Evolutionary conservation across 768 basidiomycete genomes (phyloP).

Genomic region (Scleroderma citrinum): DNA sequence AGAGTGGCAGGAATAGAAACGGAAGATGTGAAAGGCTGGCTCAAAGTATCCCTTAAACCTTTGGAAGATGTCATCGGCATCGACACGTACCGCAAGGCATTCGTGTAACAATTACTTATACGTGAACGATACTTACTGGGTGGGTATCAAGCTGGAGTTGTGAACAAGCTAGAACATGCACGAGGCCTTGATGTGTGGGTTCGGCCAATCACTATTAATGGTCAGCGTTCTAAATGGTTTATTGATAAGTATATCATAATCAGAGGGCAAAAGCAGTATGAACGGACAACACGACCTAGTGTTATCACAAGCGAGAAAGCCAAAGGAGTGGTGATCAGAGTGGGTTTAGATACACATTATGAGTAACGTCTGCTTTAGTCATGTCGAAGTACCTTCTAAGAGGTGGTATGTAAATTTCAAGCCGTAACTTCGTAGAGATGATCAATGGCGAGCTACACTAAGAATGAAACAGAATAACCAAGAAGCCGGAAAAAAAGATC

Average conservation of each 20-base stretch:
- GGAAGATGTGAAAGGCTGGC: conserved; percentile 68
- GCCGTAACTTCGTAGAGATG: conserved; percentile 45
- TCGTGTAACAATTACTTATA: conserved; percentile 32
- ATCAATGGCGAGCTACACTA: conserved; percentile 34
- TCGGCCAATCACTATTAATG: no score
- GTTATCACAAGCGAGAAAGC: no score
- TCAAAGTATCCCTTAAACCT: conserved; percentile 47
- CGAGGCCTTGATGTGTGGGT: no score
- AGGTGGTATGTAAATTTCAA: conserved; percentile 46
- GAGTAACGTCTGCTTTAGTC: conserved; percentile 38
- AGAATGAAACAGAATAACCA: not conserved
- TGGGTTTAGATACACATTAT: conserved; percentile 64
- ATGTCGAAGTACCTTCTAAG: conserved; percentile 26
- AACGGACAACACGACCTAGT: no score
- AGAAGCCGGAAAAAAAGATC: not conserved
- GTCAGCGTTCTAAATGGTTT: no score
- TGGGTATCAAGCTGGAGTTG: no score
- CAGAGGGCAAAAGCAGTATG: no score
- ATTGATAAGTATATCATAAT: no score
- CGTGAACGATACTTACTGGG: no score
- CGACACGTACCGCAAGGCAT: conserved; percentile 61
- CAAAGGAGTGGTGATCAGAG: conserved; percentile 36
- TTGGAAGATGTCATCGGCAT: conserved; percentile 51
- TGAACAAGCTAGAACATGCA: no score
- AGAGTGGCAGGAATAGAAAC: conserved; percentile 73